Evolutionary conservation across 2,329 filamentous ascomycete species (phyloP).

Genomic region (Niveomyces coronatus): DNA sequence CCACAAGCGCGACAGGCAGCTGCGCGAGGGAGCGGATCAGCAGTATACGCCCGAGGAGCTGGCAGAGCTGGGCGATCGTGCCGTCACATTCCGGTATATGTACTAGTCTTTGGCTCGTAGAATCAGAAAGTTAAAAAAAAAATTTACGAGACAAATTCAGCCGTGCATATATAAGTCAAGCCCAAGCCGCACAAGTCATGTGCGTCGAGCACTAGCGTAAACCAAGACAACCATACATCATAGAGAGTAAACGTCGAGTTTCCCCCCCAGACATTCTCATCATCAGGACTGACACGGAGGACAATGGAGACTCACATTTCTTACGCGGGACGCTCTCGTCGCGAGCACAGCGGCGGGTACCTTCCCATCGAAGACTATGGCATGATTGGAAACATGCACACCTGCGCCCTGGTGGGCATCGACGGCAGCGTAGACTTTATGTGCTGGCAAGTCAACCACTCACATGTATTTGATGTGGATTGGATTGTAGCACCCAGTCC

Average conservation of each 20-base stretch:
- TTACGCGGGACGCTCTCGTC: slow-evolving; percentile 22
- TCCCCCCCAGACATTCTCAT: not conserved
- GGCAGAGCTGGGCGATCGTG: slow-evolving; percentile 18
- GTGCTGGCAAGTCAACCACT: slow-evolving; percentile 52
- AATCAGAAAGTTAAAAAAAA: not conserved
- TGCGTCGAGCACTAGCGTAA: no score
- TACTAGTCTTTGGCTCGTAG: not conserved
- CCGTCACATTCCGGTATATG: slow-evolving; percentile 12
- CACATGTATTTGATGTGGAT: not conserved
- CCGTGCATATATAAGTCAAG: no score
- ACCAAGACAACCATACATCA: no score
- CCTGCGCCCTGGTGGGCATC: slow-evolving; percentile 64
- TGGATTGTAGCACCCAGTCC: no score
- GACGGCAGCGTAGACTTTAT: slow-evolving; percentile 67
- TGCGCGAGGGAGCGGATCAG: slow-evolving; percentile 13
- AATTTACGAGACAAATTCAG: no score
- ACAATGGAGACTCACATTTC: slow-evolving; percentile 14
- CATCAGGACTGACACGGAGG: no score
- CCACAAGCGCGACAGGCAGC: slow-evolving; percentile 12
- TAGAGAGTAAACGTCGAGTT: no score
- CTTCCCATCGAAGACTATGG: slow-evolving; percentile 67
- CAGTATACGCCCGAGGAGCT: slow-evolving; percentile 18
- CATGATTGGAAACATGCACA: slow-evolving; percentile 72
- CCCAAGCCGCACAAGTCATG: no score
- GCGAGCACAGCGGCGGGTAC: slow-evolving; percentile 35